These are phyloP conservation scores for Hemileccinum hortonii DNA, from an alignment of 1,284 basidiomycete genomes.

Conservation along the genomic window DNA sequence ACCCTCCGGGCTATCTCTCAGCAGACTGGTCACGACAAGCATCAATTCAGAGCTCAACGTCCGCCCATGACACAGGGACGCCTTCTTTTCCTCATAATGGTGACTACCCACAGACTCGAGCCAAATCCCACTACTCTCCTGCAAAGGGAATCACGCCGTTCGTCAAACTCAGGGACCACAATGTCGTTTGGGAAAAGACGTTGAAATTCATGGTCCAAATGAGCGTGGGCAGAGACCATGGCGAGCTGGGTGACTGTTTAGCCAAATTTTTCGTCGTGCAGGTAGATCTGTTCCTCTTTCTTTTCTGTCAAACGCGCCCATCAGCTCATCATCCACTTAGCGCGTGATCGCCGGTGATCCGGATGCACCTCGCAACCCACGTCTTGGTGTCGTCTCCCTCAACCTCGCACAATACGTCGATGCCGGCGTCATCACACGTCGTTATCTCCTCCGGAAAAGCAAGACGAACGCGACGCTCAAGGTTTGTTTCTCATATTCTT, in stretches of 20 bases:
- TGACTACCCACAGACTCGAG: constrained; percentile 3
- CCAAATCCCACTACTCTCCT: constrained; percentile 32
- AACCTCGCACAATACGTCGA: constrained; percentile 78
- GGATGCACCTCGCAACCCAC: constrained; percentile 52
- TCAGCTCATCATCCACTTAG: constrained; percentile 13
- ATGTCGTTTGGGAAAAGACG: constrained; percentile 55
- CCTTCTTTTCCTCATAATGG: background rate
- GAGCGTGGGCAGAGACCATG: constrained; percentile 50
- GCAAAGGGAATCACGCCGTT: constrained; percentile 59
- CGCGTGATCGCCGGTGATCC: constrained; percentile 53
- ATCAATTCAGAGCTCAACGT: background rate
- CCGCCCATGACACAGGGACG: background rate
- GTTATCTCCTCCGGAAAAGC: constrained; percentile 71
- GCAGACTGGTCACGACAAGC: constrained; percentile 25
- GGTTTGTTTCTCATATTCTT: constrained; percentile 32
- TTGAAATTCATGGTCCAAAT: constrained; percentile 62
- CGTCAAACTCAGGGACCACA: constrained; percentile 57
- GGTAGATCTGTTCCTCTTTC: constrained; percentile 28
- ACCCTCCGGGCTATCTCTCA: constrained; percentile 21
- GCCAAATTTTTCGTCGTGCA: constrained; percentile 70
- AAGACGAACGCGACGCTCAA: constrained; percentile 79
- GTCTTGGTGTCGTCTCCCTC: constrained; percentile 64
- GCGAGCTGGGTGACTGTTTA: constrained; percentile 52
- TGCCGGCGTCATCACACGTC: constrained; percentile 59
- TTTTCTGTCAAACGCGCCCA: background rate